phyloP scores from a whole-genome alignment of 768 basidiomycete genomes.

The Fistulinella prunicolor region DNA sequence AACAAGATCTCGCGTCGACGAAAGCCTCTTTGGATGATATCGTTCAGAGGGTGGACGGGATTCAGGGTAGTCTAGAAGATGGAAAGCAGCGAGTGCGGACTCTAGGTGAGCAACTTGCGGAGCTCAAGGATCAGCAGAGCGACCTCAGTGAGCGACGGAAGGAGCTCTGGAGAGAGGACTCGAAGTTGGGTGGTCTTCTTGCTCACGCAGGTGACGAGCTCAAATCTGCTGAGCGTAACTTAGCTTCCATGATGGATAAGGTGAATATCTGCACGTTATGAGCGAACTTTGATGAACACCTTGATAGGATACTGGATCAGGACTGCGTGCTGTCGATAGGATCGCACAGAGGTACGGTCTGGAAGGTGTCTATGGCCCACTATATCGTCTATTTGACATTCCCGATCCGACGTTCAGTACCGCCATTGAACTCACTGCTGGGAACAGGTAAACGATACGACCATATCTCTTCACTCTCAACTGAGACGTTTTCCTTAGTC shows the following conservation, averaged over 20 bases:
- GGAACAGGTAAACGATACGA: constrained; percentile 68
- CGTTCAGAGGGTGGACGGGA: constrained; percentile 53
- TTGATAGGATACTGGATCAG: constrained; percentile 84
- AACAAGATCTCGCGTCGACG: constrained; percentile 47
- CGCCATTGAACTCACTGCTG: constrained; percentile 92
- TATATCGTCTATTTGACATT: constrained; percentile 92
- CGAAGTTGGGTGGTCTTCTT: constrained; percentile 77
- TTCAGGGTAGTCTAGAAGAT: constrained; percentile 63
- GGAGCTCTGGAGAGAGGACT: constrained; percentile 94
- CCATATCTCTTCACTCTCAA: neutral
- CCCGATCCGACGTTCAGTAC: constrained; percentile 86
- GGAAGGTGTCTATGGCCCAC: constrained; percentile 86
- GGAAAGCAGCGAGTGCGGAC: constrained; percentile 54
- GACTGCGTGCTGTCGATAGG: constrained; percentile 80
- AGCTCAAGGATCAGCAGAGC: constrained; percentile 64
- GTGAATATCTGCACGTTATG: constrained; percentile 35
- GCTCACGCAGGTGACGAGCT: constrained; percentile 78
- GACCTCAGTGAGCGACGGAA: constrained; percentile 79
- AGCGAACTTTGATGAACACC: neutral
- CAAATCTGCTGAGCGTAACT: constrained; percentile 69
- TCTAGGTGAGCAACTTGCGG: constrained; percentile 56
- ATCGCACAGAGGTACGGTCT: constrained; percentile 76
- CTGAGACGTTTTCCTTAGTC: constrained; percentile 33
- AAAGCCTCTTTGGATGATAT: constrained; percentile 52
- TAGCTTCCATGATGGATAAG: constrained; percentile 96